Evolutionary conservation across 495 filamentous ascomycete species (phyloP).

Genomic region (Melanomma pulvis-pyrius): DNA sequence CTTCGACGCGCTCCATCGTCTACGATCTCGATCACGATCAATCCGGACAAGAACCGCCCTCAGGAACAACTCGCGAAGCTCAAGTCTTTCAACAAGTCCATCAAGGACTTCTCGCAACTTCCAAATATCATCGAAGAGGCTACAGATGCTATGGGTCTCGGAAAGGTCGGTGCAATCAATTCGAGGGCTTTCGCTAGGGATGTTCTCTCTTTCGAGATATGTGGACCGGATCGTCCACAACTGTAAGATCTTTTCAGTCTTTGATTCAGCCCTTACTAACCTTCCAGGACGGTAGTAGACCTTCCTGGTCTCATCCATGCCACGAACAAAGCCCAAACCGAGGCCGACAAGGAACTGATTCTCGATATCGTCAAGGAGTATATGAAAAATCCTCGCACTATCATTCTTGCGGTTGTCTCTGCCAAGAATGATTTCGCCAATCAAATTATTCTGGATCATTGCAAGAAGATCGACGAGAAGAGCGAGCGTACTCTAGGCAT

Average conservation of each 20-base stretch:
- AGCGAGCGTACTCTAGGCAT: conserved; percentile 60
- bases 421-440: conserved; percentile 55
- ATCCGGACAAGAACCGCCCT: conserved; percentile 39
- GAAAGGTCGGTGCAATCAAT: conserved; percentile 7
- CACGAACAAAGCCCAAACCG: conserved; percentile 48
- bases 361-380: conserved; percentile 58
- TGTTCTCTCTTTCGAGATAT: conserved; percentile 65
- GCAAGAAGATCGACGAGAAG: conserved; percentile 49
- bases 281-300: conserved; percentile 61
- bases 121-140: conserved; percentile 43
- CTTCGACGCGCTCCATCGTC: conserved; percentile 45
- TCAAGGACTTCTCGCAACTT: conserved; percentile 42
- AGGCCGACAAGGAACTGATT: conserved; percentile 53
- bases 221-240: conserved; percentile 61
- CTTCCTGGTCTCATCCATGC: conserved; percentile 64
- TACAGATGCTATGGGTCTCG: conserved; percentile 41
- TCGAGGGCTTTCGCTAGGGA: conserved; percentile 58
- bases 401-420: conserved; percentile 61
- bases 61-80: conserved; percentile 36
- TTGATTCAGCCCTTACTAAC: not conserved
- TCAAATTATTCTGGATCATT: conserved; percentile 53
- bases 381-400: conserved; percentile 58
- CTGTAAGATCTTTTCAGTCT: conserved; percentile 40
- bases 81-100: conserved; percentile 39
- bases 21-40: conserved; percentile 40